Percentiles rank a stretch among this genome's conserved stretches.
phyloP scores from a whole-genome alignment of 2,329 filamentous ascomycete species.

The Penicillium nordicum region DNA sequence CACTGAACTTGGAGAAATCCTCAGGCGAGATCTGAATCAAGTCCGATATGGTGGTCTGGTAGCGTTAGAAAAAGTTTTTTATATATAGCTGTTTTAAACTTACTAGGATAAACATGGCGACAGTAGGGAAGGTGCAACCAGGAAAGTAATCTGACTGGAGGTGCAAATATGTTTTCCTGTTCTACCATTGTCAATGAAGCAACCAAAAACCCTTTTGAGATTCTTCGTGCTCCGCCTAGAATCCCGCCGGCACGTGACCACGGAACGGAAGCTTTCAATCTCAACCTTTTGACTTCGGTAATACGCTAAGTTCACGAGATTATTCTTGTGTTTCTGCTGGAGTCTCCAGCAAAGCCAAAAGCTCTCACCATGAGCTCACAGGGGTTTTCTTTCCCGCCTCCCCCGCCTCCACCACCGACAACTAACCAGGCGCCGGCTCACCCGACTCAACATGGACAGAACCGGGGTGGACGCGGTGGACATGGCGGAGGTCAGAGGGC shows the following conservation, averaged over 20 bases:
- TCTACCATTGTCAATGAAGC: background rate
- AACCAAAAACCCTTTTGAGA: slow-evolving; percentile 5
- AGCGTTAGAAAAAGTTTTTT: slow-evolving; percentile 21
- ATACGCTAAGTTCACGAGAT: slow-evolving; percentile 11
- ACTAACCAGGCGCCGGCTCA: slow-evolving; percentile 22
- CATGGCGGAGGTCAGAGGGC: slow-evolving; percentile 18
- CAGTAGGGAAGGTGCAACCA: background rate
- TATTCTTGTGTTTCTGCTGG: slow-evolving; percentile 26
- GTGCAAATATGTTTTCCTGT: background rate
- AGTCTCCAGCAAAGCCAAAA: slow-evolving; percentile 23
- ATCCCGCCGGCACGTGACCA: slow-evolving; percentile 1
- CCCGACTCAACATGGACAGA: slow-evolving; percentile 29
- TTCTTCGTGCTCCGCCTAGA: background rate
- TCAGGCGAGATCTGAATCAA: slow-evolving; percentile 87
- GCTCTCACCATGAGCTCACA: slow-evolving; percentile 38
- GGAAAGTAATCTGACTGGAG: background rate
- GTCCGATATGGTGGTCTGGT: slow-evolving; percentile 86
- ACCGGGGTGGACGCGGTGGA: slow-evolving; percentile 28
- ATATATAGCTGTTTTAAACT: slow-evolving; percentile 23
- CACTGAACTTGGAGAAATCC: slow-evolving; percentile 78
- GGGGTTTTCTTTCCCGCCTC: slow-evolving; percentile 47
- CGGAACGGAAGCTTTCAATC: slow-evolving; percentile 2
- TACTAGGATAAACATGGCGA: slow-evolving; percentile 51
- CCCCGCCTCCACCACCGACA: slow-evolving; percentile 36
- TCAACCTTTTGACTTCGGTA: background rate